Evolutionary conservation across 2,329 filamentous ascomycete species (phyloP).

Genomic region (Clonostachys chloroleuca): DNA sequence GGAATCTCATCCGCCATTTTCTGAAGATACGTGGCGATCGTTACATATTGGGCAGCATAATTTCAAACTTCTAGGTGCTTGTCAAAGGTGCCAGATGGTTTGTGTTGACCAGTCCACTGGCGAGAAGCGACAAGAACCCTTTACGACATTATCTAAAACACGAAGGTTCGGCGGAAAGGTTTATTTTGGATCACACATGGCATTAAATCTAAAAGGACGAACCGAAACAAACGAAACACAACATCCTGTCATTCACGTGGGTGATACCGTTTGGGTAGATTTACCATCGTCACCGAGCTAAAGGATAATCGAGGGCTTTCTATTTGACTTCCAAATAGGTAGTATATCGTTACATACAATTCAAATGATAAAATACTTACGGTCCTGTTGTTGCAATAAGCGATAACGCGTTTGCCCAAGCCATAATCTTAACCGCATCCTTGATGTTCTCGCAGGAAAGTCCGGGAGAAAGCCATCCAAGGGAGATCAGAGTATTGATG

Average conservation of each 20-base stretch:
- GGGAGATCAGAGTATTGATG: background rate
- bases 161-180: slow-evolving; percentile 79
- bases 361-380: no score
- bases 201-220: slow-evolving; percentile 26
- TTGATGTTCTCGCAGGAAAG: no score
- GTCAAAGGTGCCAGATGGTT: slow-evolving; percentile 92
- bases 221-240: slow-evolving; percentile 9
- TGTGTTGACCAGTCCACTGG: slow-evolving; percentile 86
- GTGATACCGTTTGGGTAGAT: slow-evolving; percentile 32
- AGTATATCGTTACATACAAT: no score
- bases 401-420: no score
- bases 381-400: no score
- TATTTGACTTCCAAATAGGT: no score
- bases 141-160: slow-evolving; percentile 82
- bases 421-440: no score
- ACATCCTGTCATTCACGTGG: slow-evolving; percentile 40
- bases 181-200: slow-evolving; percentile 83
- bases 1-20: slow-evolving; percentile 53
- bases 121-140: slow-evolving; percentile 76
- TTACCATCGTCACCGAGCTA: background rate
- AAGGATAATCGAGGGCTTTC: no score
- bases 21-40: slow-evolving; percentile 73
- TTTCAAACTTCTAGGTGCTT: slow-evolving; percentile 75
- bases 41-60: slow-evolving; percentile 60
- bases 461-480: no score